A percentile compares a stretch with the other conserved stretches of the same genome.
phyloP scores from a whole-genome alignment of 2,329 filamentous ascomycete species.

The Biscogniauxia sp. region DNA sequence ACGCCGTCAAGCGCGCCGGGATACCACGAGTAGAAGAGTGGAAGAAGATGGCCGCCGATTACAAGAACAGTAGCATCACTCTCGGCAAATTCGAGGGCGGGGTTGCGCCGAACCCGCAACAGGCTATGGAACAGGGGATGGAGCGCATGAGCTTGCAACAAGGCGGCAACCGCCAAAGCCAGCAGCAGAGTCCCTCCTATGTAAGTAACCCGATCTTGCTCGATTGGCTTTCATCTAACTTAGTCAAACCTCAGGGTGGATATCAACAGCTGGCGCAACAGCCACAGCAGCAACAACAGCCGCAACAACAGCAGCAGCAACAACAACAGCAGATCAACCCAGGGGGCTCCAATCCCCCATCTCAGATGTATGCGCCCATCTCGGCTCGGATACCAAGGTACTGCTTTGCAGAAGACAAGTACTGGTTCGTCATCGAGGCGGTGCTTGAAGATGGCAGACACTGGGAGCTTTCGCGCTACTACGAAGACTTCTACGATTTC shows the following conservation, averaged over 20 bases:
- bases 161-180: constrained; percentile 45
- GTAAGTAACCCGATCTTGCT: constrained; percentile 19
- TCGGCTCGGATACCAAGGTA: constrained; percentile 86
- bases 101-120: constrained; percentile 36
- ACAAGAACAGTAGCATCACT: constrained; percentile 98
- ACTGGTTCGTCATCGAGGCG: constrained; percentile 97
- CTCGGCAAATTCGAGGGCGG: constrained; percentile 81
- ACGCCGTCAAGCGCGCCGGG: constrained; percentile 82
- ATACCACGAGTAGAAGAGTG: constrained; percentile 96
- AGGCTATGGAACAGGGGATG: constrained; percentile 65
- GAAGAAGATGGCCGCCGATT: constrained; percentile 99
- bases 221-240: not conserved
- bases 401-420: constrained; percentile 95
- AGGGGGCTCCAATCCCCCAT: constrained; percentile 39
- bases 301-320: constrained; percentile 39
- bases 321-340: constrained; percentile 40
- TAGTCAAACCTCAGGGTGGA: constrained; percentile 19
- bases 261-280: constrained; percentile 36
- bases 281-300: constrained; percentile 39
- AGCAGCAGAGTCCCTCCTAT: constrained; percentile 36
- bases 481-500: constrained; percentile 98
- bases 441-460: constrained; percentile 84
- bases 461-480: constrained; percentile 92
- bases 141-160: constrained; percentile 74
- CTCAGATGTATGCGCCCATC: constrained; percentile 70